These are phyloP conservation scores for Lachancea kluyveri DNA, from an alignment of 805 yeast genomes.

Conservation along the genomic window DNA sequence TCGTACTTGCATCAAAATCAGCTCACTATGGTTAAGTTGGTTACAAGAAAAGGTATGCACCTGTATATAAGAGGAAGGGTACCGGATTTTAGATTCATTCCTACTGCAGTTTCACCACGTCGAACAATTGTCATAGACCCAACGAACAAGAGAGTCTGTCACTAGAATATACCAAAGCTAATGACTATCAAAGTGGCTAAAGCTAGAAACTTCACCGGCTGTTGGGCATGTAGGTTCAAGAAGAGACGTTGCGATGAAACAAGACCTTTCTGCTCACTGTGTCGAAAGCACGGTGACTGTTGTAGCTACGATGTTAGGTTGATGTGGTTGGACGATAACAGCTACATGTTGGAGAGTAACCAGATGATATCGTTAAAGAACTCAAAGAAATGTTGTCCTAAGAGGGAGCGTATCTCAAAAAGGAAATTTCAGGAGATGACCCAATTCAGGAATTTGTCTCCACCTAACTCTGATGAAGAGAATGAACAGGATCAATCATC, in stretches of 20 bases:
- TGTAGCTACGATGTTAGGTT: conserved; percentile 29
- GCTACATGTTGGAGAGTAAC: conserved; percentile 10
- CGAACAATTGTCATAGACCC: too few species aligned
- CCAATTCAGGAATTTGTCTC: conserved; percentile 10
- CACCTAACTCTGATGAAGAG: conserved; percentile 7
- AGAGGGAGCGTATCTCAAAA: conserved; percentile 12
- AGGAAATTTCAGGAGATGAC: conserved; percentile 16
- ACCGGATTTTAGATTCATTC: too few species aligned
- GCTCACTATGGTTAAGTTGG: too few species aligned
- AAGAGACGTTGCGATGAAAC: conserved; percentile 28
- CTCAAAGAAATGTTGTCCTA: conserved; percentile 2
- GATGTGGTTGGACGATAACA: conserved; percentile 26
- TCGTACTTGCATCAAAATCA: too few species aligned
- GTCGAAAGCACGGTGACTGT: conserved; percentile 19
- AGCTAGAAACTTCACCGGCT: conserved; percentile 29
- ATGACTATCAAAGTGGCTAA: conserved; percentile 8
- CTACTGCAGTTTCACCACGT: too few species aligned
- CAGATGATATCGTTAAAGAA: conserved; percentile 8
- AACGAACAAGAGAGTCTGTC: too few species aligned
- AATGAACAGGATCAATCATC: conserved; percentile 6
- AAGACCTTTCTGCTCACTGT: conserved; percentile 26
- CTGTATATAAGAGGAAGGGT: too few species aligned
- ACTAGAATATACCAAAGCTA: too few species aligned
- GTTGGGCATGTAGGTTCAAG: conserved; percentile 32
- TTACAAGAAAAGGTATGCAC: too few species aligned